Conservation (phyloP, 2,329 filamentous ascomycete genomes). For the Taxawa tesnikishii region DNA sequence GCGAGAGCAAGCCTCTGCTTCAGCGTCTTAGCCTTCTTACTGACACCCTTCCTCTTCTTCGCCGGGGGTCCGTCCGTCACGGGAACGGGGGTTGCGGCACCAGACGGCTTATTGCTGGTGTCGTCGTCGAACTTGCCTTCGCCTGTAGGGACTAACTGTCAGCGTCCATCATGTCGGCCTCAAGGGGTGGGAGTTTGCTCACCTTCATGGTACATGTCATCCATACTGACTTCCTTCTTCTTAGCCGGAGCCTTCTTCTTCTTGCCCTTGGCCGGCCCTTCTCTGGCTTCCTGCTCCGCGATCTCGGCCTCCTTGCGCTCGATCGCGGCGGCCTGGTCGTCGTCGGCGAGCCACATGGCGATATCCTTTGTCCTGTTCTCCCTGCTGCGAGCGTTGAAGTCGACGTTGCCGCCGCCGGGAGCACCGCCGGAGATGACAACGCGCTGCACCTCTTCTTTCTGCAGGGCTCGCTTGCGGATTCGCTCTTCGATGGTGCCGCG, state of each 20-base stretch:
- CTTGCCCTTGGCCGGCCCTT: constrained; percentile 37
- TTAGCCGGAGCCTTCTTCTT: constrained; percentile 33
- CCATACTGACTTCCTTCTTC: constrained; percentile 60
- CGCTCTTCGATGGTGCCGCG: constrained; percentile 95
- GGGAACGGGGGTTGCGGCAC: constrained; percentile 69
- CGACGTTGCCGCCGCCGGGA: constrained; percentile 45
- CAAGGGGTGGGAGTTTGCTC: constrained; percentile 31
- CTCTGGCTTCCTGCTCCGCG: constrained; percentile 48
- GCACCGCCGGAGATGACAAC: constrained; percentile 88
- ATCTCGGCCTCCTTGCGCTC: constrained; percentile 86
- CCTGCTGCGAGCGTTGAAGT: constrained; percentile 84
- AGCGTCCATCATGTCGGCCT: constrained; percentile 12
- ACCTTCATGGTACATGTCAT: constrained; percentile 99
- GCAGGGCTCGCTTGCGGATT: constrained; percentile 88
- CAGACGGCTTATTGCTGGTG: constrained; percentile 65
- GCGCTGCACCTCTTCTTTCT: constrained; percentile 97
- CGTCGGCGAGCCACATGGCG: constrained; percentile 96
- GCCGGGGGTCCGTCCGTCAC: constrained; percentile 31
- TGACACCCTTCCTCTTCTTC: constrained; percentile 45
- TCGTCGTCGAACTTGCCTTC: constrained; percentile 97
- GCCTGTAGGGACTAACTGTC: constrained; percentile 43
- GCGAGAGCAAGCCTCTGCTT: constrained; percentile 37
- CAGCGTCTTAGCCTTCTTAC: constrained; percentile 40
- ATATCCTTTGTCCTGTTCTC: constrained; percentile 97
- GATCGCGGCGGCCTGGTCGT: constrained; percentile 89